Evolutionary conservation across 768 basidiomycete genomes (phyloP).

Genomic region (Sistotremastrum niveocremeum): DNA sequence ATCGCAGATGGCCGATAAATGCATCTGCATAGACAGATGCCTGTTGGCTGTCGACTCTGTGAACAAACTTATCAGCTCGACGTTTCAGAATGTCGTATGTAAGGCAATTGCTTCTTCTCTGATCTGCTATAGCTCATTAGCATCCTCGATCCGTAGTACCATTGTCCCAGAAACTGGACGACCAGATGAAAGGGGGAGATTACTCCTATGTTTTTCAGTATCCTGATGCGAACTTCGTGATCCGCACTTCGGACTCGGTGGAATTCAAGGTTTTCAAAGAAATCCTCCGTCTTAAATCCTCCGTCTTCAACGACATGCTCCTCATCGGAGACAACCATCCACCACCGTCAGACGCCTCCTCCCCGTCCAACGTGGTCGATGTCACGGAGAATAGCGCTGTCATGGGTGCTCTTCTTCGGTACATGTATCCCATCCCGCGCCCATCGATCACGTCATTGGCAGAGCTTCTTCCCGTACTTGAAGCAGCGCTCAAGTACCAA

Average conservation of each 20-base stretch:
- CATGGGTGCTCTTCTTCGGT: slow-evolving; percentile 38
- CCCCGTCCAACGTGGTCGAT: no score
- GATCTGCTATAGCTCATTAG: no score
- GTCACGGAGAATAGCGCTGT: slow-evolving; percentile 35
- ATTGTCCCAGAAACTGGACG: no score
- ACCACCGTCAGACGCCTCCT: slow-evolving; percentile 6
- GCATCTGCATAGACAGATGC: no score
- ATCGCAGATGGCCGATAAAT: no score
- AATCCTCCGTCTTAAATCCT: slow-evolving; percentile 49
- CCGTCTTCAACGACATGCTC: slow-evolving; percentile 61
- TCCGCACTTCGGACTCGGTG: slow-evolving; percentile 24
- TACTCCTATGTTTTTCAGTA: no score
- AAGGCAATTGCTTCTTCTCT: no score
- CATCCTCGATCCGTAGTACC: no score
- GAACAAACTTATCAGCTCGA: no score
- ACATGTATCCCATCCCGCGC: slow-evolving; percentile 48
- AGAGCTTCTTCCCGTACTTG: slow-evolving; percentile 35
- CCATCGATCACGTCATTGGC: slow-evolving; percentile 39
- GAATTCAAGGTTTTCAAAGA: slow-evolving; percentile 50
- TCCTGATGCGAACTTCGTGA: slow-evolving; percentile 38
- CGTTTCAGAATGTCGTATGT: no score
- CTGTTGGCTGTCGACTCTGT: no score
- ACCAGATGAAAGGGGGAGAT: no score
- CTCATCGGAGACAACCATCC: slow-evolving; percentile 13
- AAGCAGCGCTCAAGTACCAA: slow-evolving; percentile 46